Evolutionary conservation across 106 monocot genomes (phyloP), one percentile per base, ranked within the genome.

Genomic region (Acorus calamus): DNA sequence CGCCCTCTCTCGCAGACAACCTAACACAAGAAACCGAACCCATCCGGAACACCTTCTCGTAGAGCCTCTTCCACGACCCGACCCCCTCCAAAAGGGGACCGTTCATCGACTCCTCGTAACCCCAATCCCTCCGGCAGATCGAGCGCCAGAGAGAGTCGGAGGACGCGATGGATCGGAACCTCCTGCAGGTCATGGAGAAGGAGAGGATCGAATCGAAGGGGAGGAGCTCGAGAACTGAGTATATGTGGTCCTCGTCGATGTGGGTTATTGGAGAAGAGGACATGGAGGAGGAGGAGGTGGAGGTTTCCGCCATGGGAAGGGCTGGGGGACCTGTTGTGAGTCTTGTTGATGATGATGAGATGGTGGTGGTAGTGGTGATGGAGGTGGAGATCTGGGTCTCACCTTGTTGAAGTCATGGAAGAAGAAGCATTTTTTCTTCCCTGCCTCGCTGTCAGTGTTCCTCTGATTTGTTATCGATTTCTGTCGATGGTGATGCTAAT

Each of bases 91-190:
- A 28, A 28, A 28, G 28, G 28, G 28, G 28, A 28, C 28, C 28
- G 28, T 28, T 28, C 72, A 58, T 82, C 77, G 7, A 80, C 74
- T 7, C 51, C 57, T 46, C 63, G 12, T 13, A n/a, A 8, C 91
- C 86, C 86, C 81, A 92, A 11, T 92, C 84, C 66, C 87, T 81
- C 65, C 77, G 60, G 75, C 87, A 92, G 14, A 92, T 52, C 55
- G 65, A 60, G 61, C 87, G 81, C 92, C 92, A 92, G 2, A 92
- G 73, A 42, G 81, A 14, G 46, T 79, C 79, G 8, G 81, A 70
- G 7, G 77, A 70, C 46, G 74, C 84, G 64, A 84, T 50, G 55
- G 68, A 77, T 53, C 77, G 68, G 78, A 92, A 70, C 64, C 69
- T 76, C 56, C 66, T 78, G 76, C 92, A 92, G 51, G 87, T 87